phyloP scores from a whole-genome alignment of 768 basidiomycete genomes.

The Trametes elegans region DNA sequence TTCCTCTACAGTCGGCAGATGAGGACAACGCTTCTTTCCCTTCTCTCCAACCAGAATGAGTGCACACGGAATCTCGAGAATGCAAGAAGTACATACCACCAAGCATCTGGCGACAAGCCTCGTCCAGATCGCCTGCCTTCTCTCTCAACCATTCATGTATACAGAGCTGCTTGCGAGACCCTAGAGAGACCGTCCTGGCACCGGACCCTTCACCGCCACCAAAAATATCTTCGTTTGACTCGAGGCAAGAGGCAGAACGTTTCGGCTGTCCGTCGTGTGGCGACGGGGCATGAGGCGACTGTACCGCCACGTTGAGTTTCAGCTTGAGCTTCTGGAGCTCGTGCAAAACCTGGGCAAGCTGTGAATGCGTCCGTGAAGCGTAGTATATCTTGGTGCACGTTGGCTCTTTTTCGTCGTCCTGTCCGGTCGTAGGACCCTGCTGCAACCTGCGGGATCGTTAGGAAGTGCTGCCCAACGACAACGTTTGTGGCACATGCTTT shows the following conservation, averaged over 20 bases:
- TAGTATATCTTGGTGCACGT: conserved; percentile 86
- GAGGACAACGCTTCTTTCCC: conserved; percentile 68
- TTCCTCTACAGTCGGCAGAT: conserved; percentile 70
- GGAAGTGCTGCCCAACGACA: not conserved
- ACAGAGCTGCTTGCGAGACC: conserved; percentile 88
- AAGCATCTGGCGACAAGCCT: conserved; percentile 76
- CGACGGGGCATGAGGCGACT: too few species aligned
- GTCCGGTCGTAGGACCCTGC: not conserved
- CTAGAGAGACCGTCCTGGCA: conserved; percentile 77
- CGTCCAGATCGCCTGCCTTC: conserved; percentile 72
- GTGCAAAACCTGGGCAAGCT: conserved; percentile 85
- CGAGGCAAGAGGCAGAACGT: not conserved
- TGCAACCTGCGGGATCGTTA: conserved; percentile 4
- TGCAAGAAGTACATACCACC: conserved; percentile 19
- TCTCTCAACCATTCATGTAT: conserved; percentile 78
- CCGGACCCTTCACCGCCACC: conserved; percentile 14
- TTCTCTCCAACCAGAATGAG: conserved; percentile 42
- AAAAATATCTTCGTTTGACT: not conserved
- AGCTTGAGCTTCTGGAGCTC: conserved; percentile 65
- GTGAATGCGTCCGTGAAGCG: conserved; percentile 94
- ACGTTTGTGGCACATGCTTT: conserved; percentile 52
- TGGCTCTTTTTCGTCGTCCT: conserved; percentile 46
- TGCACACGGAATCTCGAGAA: not conserved
- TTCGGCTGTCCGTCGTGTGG: too few species aligned
- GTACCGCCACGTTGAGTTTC: conserved; percentile 40